Evolutionary conservation across 2,329 filamentous ascomycete genomes (phyloP), one percentile per base, ranked within the genome.

Genomic region (Fusarium sp.): DNA sequence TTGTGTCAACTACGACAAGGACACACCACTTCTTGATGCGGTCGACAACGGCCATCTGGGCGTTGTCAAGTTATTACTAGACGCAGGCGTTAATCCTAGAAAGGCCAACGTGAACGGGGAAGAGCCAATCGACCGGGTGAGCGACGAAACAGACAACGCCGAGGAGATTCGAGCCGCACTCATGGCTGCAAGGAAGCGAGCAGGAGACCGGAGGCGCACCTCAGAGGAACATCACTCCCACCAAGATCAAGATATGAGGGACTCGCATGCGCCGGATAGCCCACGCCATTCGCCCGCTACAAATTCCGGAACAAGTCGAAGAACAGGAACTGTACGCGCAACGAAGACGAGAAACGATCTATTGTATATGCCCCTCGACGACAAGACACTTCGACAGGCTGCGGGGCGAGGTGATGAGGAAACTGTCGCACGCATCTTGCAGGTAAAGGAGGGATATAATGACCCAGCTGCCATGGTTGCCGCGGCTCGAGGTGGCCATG

Each of bases 1-100:
- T 78, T 96, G 89, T 77, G 85, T 91, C 65, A 91, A 93, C 77
- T 91, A 94, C 77, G 92, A 95, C 77, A 94, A 94, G 78, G 96
- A 99, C 78, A 98, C 96, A 0, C 96, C 96, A 33, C 88, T 99
- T 40, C 92, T 99, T 60, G 96, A 99, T 84, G 96, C 96, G 9
- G 95, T 98, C 33, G 96, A 98, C 76, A 99, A 99, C 78, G 94
- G 94, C 2, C 95, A 99, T 79, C 81, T 97, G 12, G 93, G 93
- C 23, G 96, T 98, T 8, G 93, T 99, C 46, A 94, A 91, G 78
- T 86, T 97, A 15, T 85, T 99, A 38, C 86, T 99, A 5, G 90
- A 93, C 62, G 92, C 95, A 64, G 96, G 95, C 16, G 96, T 97
- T 18, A 97, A 99, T 79, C 96, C 96, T 54, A 91, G 95, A 56